These are phyloP conservation scores for Withania somnifera DNA, from an alignment of 305 asterid species.

Conservation along the genomic window DNA sequence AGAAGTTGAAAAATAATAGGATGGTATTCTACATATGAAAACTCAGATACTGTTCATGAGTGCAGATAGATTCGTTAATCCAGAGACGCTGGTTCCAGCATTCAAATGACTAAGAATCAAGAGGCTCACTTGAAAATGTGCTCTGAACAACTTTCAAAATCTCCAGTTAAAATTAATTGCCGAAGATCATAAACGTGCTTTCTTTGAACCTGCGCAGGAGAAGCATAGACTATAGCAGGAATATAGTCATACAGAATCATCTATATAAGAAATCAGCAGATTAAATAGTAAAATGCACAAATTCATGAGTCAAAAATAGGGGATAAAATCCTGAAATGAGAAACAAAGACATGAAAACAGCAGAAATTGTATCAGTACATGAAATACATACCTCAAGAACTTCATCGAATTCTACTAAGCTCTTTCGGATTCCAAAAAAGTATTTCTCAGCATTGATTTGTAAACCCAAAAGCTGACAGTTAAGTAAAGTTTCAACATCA, in stretches of 20 bases:
- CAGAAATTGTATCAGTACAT: not conserved
- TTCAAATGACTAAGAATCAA: slow-evolving; percentile 10
- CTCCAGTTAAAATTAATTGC: slow-evolving; percentile 75
- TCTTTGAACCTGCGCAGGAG: slow-evolving; percentile 71
- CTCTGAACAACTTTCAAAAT: slow-evolving; percentile 80
- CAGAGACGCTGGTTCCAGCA: slow-evolving; percentile 5
- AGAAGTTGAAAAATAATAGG: not conserved
- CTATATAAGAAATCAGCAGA: not conserved
- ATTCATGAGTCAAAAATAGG: slow-evolving; percentile 3
- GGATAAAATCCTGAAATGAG: not conserved
- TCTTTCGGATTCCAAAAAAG: slow-evolving; percentile 86
- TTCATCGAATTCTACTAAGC: slow-evolving; percentile 96
- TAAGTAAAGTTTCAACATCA: slow-evolving; percentile 6
- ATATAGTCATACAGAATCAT: not conserved
- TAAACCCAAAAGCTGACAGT: slow-evolving; percentile 69
- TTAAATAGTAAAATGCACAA: not conserved
- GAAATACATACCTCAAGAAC: slow-evolving; percentile 73
- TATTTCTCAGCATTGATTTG: slow-evolving; percentile 92
- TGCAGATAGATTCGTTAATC: not conserved
- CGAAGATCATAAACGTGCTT: slow-evolving; percentile 96
- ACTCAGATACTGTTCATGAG: not conserved
- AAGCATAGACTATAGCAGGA: not conserved
- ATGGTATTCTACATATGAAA: not conserved
- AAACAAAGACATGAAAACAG: not conserved
- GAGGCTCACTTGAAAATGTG: slow-evolving; percentile 73